Evolutionary conservation across 2,329 filamentous ascomycete genomes (phyloP).

Genomic region (Monilinia aucupariae): DNA sequence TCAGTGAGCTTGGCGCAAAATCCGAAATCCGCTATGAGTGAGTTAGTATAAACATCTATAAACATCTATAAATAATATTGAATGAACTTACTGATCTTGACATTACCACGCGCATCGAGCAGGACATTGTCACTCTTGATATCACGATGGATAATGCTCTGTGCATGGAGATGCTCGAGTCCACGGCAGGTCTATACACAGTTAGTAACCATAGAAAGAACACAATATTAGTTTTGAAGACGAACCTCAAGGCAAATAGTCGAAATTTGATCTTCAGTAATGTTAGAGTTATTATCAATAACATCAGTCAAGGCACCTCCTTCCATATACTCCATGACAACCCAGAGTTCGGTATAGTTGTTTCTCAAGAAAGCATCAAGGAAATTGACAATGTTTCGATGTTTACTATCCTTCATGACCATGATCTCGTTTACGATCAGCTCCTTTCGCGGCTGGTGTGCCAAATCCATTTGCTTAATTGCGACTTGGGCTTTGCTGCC

Average conservation of each 20-base stretch:
- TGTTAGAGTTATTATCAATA: conserved; percentile 93
- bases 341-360: conserved; percentile 93
- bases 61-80: neutral
- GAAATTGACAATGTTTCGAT: conserved; percentile 98
- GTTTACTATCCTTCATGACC: conserved; percentile 99
- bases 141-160: conserved; percentile 96
- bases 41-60: conserved; percentile 33
- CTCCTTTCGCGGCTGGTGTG: conserved; percentile 94
- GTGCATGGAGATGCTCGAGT: conserved; percentile 85
- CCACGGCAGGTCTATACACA: conserved; percentile 79
- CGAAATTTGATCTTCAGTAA: conserved; percentile 94
- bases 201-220: conserved; percentile 16
- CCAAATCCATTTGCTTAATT: conserved; percentile 99
- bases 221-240: conserved; percentile 16
- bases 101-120: conserved; percentile 86
- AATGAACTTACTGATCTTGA: conserved; percentile 78
- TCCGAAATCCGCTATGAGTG: conserved; percentile 76
- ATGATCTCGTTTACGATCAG: conserved; percentile 99
- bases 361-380: conserved; percentile 94
- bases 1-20: conserved; percentile 99
- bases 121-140: conserved; percentile 99
- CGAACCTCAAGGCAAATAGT: conserved; percentile 93
- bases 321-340: conserved; percentile 99
- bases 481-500: conserved; percentile 84
- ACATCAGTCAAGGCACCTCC: conserved; percentile 95